Evolutionary conservation across 1,139 yeast genomes (phyloP).

Genomic region (Casaregolazyma lundiana): DNA sequence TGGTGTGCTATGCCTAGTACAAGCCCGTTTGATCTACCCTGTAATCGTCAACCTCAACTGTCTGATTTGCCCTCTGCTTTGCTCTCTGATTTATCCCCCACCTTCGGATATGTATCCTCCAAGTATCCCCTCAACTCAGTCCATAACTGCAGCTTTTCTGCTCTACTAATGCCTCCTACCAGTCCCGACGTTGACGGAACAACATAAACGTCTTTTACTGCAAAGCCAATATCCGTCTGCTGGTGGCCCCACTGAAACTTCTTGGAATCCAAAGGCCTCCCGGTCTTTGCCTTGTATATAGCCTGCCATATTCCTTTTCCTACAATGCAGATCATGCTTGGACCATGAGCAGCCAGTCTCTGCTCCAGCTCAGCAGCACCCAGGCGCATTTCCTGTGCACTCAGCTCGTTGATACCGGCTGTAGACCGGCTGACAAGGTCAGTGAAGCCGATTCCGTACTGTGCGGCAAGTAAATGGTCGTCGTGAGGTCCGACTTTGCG

Average conservation of each 20-base stretch:
- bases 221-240: conserved; percentile 22
- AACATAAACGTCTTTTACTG: conserved; percentile 42
- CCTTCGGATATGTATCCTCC: conserved; percentile 12
- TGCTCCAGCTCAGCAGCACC: conserved; percentile 52
- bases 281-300: conserved; percentile 39
- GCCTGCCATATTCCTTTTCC: conserved; percentile 83
- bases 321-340: conserved; percentile 50
- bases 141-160: conserved; percentile 51
- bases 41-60: not conserved
- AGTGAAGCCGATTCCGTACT: conserved; percentile 60
- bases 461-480: conserved; percentile 39
- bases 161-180: conserved; percentile 51
- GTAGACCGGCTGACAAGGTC: conserved; percentile 69
- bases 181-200: conserved; percentile 75
- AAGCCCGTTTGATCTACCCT: not conserved
- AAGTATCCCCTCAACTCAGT: conserved; percentile 29
- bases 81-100: not conserved
- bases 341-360: conserved; percentile 40
- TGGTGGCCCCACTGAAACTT: conserved; percentile 53
- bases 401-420: conserved; percentile 52
- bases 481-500: conserved; percentile 38
- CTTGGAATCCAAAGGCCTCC: conserved; percentile 21
- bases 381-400: conserved; percentile 47
- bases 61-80: not conserved
- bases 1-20: not conserved